Base-by-base conservation (phyloP, 495 filamentous ascomycete species). In the Annulohypoxylon stygium region DNA sequence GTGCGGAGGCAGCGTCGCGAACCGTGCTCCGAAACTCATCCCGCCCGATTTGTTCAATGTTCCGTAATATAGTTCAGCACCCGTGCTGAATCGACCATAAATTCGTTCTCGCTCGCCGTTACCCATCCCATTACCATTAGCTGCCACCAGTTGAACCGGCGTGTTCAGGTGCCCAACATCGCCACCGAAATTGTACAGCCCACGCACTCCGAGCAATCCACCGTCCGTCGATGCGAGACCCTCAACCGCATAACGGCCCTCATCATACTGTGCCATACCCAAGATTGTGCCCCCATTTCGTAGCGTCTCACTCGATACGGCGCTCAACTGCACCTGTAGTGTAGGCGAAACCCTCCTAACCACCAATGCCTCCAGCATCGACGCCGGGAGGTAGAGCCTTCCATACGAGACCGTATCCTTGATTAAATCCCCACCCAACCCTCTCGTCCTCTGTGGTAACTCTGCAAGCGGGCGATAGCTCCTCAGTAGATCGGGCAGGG, bases 21-120 rank as follows among this genome's bases (percentile, higher is more conserved):
- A 99, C 47, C 96, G 88, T 18, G 95, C 83, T 2, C 95, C 96
- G n/a, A 88, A 69, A 41, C 87, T 87, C 77, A 89, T 89, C 65
- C 96, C 96, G 25, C 95, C 91, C 14, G 93, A 90, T 54, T 97
- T 97, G 73, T 97, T 98, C 16, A 97, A 83, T 0, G 93, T 90
- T 6, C 94, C 94, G 77, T 98, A 99, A 80, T 99, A 99, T 30
- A 97, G 83, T 77, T 99, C 96, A 48, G 91, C 96, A n/a, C 96
- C 96, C 14, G 89, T 90, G 67, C 91, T 93, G 64, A 95, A 91
- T 36, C 90, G 84, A 11, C 89, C 89, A 63, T 89, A 86, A n/a
- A 88, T 83, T 61, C 84, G 81, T 47, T 88, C 85, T n/a, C 82
- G 81, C 9, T 81, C 75, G 14, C 63, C 73, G n/a, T 70, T 74